Base-by-base conservation (phyloP, 1,139 yeast genomes). In the Yamadazyma diospyri region DNA sequence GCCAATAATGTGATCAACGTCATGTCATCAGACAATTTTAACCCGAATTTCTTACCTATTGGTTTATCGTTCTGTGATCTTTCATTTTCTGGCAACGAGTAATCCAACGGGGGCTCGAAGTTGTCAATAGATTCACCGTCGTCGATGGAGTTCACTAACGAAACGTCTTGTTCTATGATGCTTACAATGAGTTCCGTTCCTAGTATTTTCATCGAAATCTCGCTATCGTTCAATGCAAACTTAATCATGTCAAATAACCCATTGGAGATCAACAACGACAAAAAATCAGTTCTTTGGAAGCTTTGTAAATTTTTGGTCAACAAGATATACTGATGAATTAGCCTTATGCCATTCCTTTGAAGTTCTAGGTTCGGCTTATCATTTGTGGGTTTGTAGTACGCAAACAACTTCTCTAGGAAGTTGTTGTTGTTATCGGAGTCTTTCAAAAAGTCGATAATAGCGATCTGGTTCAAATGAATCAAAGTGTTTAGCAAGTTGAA, bases 101-200 rank as follows among this genome's bases (percentile, higher is more conserved):
- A 40, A 18, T 25, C 40, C 8, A 34, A 29, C 3, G 63, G 65
- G 3, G 63, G 65, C 11, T 63, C 69, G 2, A 56, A 47, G 38
- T 53, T 59, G 40, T 63, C 69, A n/a, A 62, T 57, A 1, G 57
- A 42, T 27, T 59, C 66, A 13, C 64, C 65, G 30, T 57, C 61
- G 30, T 57, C 61, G 3, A 62, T 51, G 1, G 66, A 53, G 48
- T 73, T 77, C 13, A 86, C 76, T 30, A 86, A 56, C 4, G 81
- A 59, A 3, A 86, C 81, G 50, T 88, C 97, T 46, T 85, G 89
- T 42, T 89, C 97, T 23, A 89, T 81, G 6, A 88, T 80, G 1
- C 87, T 68, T 8, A 86, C 82, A 20, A 92, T 73, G 9, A 88
- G 62, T 50, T 92, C 97, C 0, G 94, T 82, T 0, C 95, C 95